Percentiles rank a stretch among this genome's conserved stretches.
Conservation (phyloP, 371 early-diverging fungal species). For the Mortierella sp. region DNA sequence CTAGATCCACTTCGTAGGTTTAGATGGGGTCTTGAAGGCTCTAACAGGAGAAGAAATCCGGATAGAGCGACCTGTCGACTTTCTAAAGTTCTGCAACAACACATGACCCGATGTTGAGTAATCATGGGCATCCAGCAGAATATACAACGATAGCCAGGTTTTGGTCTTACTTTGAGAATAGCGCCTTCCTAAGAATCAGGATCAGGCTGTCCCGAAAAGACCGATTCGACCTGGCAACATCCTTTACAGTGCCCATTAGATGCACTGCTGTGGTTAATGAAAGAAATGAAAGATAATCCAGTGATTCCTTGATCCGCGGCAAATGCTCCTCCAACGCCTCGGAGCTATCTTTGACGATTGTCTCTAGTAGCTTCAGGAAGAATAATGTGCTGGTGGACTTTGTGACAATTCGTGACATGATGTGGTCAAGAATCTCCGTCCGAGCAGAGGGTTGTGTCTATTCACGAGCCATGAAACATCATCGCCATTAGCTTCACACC, state of each 20-base stretch:
- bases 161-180: constrained; percentile 66
- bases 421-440: constrained; percentile 69
- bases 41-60: constrained; percentile 64
- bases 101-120: no score
- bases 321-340: constrained; percentile 37
- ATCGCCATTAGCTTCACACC: neutral
- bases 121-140: no score
- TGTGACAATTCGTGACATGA: constrained; percentile 68
- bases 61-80: constrained; percentile 67
- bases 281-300: constrained; percentile 68
- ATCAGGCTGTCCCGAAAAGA: constrained; percentile 68
- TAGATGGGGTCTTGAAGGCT: constrained; percentile 11
- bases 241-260: constrained; percentile 62
- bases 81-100: constrained; percentile 57
- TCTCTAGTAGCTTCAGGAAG: constrained; percentile 62
- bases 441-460: constrained; percentile 68
- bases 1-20: constrained; percentile 26
- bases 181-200: constrained; percentile 67
- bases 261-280: constrained; percentile 62
- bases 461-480: neutral
- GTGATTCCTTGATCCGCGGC: constrained; percentile 64
- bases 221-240: constrained; percentile 58
- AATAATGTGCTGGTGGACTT: constrained; percentile 59
- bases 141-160: neutral
- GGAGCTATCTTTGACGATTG: constrained; percentile 58